Base-by-base conservation (phyloP, 1,139 yeast genomes). In the Blastobotrys indianensis region DNA sequence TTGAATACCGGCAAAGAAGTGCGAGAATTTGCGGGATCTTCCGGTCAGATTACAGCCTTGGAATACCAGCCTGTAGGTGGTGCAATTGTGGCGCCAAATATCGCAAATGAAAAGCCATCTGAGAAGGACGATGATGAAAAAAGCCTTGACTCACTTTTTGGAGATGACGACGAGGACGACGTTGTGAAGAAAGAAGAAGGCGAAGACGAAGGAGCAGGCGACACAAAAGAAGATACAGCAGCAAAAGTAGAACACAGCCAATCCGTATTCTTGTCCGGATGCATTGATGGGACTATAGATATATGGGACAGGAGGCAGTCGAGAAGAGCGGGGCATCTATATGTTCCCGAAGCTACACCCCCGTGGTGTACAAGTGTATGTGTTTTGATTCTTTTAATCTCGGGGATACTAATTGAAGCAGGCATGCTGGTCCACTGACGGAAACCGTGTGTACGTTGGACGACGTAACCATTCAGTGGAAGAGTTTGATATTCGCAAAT, bases 391-490 rank as follows among this genome's bases (percentile, higher is more conserved):
- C n/a, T 11, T 15, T 20, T 38, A 20, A n/a, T n/a, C n/a, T n/a
- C 9, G 29, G 30, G 11, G 3, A 8, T 17, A 9, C 46, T 46
- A 39, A 38, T 15, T 77, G 87, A n/a, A 8, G n/a, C 23, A 34
- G 37, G 81, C 95, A 0, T 78, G 87, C 44, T 94, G 97, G 97
- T 82, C 95, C 4, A 72, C 74, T 46, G 82, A 82, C 57, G 98
- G 98, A 7, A 82, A 85, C 49, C 73, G 70, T 40, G 74, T 90
- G 11, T 92, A 75, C 58, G 88, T 82, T 2, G 98, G 98, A 1
- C 75, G 98, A 53, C 76, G 98, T 62, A 92, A 90, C 62, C 83
- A 94, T 39, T 74, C 83, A 0, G 88, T 90, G 3, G 97, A 92
- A 55, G 95, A 87, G 62, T 82, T 81, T 51, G 87, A 88, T 39